A percentile compares a stretch with the other conserved stretches of the same genome.
Conservation (phyloP, 2,329 filamentous ascomycete genomes). For the Phialophora tarda region DNA sequence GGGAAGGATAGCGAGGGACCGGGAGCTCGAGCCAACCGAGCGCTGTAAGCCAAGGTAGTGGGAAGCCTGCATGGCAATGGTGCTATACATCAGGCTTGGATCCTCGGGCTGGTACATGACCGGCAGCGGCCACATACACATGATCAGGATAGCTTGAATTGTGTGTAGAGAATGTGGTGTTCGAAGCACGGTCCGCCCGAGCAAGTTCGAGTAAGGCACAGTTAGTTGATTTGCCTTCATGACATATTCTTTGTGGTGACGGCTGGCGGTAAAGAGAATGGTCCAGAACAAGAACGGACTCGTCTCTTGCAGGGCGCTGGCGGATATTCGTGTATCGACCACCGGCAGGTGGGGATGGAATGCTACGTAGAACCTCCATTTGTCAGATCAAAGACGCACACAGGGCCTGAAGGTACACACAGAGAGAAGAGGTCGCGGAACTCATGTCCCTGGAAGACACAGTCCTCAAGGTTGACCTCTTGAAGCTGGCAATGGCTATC, state of each 20-base stretch:
- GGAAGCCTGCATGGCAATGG: constrained; percentile 18
- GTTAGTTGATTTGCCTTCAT: constrained; percentile 13
- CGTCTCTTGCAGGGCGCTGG: constrained; percentile 7
- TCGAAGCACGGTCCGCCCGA: constrained; percentile 19
- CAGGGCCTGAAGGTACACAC: background rate
- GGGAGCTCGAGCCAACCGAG: background rate
- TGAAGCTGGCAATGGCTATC: constrained; percentile 1
- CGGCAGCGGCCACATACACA: constrained; percentile 22
- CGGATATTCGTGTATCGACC: constrained; percentile 12
- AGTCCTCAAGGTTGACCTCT: constrained; percentile 3
- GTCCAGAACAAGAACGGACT: constrained; percentile 24
- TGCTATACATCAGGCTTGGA: constrained; percentile 19
- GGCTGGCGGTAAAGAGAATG: constrained; percentile 19
- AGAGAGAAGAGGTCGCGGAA: constrained; percentile 11
- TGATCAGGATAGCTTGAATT: constrained; percentile 17
- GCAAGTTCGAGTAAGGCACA: constrained; percentile 16
- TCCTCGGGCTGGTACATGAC: constrained; percentile 24
- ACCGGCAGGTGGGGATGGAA: constrained; percentile 22
- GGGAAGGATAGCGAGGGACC: background rate
- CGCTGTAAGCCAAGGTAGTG: constrained; percentile 12
- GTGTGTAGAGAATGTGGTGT: constrained; percentile 19
- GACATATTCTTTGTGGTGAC: constrained; percentile 15
- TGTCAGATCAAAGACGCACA: background rate
- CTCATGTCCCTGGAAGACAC: constrained; percentile 9
- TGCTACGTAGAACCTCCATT: constrained; percentile 10